Evolutionary conservation across 106 monocot species (phyloP), one percentile per base, ranked within the genome.

Genomic region (Dioscorea alata): DNA sequence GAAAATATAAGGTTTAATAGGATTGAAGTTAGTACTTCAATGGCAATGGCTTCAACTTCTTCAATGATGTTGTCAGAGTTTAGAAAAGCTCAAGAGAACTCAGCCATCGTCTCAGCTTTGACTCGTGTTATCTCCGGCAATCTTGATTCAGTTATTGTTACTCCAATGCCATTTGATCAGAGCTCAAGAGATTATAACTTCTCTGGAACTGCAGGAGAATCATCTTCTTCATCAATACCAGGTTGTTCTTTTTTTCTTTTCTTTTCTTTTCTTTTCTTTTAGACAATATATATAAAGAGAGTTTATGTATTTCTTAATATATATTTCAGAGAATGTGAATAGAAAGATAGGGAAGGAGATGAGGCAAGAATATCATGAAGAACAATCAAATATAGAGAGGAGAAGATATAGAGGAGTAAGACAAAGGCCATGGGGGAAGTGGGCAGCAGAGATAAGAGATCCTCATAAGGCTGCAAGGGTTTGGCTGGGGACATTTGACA

Each of bases 401-500:
- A 54, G 52, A 24, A 50, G 25, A 25, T 63, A 32, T 56, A 71
- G 52, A 53, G 59, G 52, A 66, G 70, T 76, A 35, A 51, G 76
- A 2, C 76, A 76, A 59, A 54, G 76, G 1, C 76, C 69, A 0
- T 69, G 76, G 76, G 76, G 76, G 20, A 69, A 63, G 19, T 70
- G 69, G 69, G 60, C 73, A 69, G 18, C 84, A 73, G 71, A 71
- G 71, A 71, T 71, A 60, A 72, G 88, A 4, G 88, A 84, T 56
- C 84, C 84, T 4, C 74, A 79, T 62, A 84, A 83, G 64, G 88
- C 88, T 10, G 78, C 81, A 14, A 78, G 88, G 17, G 88, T 88
- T 19, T 88, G 88, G 88, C 84, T 88, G 23, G 88, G 88, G 31
- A 88, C 88, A 19, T 88, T 88, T 58, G 81, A 84, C 25, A 88